These are phyloP conservation scores for Candida dajiaensis DNA, from an alignment of 805 yeast species.

Conservation along the genomic window DNA sequence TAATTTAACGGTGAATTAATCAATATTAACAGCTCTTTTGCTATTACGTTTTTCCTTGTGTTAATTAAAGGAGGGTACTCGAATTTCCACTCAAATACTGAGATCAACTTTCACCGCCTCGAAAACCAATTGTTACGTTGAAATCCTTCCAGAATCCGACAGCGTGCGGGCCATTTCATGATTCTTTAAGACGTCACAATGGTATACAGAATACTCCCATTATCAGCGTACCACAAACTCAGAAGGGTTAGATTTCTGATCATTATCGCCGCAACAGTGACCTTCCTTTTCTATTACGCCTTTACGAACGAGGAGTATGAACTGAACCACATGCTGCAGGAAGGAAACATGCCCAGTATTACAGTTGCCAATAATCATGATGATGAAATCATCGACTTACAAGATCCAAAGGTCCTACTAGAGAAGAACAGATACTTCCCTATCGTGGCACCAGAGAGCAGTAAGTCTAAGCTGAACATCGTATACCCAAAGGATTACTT, in stretches of 20 bases:
- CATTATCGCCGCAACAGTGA: slow-evolving; percentile 12
- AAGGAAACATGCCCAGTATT: slow-evolving; percentile 21
- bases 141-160: neutral
- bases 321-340: slow-evolving; percentile 20
- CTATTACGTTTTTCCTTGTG: neutral
- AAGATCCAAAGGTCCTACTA: slow-evolving; percentile 14
- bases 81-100: neutral
- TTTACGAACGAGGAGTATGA: slow-evolving; percentile 21
- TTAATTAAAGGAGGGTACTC: neutral
- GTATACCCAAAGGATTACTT: slow-evolving; percentile 18
- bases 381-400: slow-evolving; percentile 1
- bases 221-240: slow-evolving; percentile 8
- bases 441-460: slow-evolving; percentile 20
- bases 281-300: slow-evolving; percentile 21
- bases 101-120: neutral
- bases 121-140: neutral
- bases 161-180: neutral
- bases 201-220: neutral
- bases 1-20: too few species aligned
- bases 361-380: slow-evolving; percentile 5
- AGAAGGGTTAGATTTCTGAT: slow-evolving; percentile 15
- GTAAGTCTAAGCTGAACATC: slow-evolving; percentile 8
- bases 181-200: neutral
- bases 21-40: neutral
- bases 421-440: slow-evolving; percentile 37